Base-by-base conservation (phyloP, 163 green algal species). In the Scenedesmus sp. region DNA sequence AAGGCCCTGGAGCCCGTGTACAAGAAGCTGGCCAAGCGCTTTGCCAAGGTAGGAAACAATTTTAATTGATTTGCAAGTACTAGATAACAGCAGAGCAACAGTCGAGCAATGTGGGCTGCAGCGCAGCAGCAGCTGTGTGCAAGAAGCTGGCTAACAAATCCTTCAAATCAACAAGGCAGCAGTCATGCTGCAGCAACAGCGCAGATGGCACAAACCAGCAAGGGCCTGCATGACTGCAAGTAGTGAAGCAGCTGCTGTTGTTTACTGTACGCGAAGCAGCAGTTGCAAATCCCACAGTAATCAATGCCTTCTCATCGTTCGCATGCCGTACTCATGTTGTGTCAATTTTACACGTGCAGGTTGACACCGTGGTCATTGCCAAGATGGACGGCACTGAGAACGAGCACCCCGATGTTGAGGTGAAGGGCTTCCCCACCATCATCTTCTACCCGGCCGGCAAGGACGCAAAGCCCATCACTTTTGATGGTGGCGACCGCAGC, bases 341-440 rank as follows among this genome's bases (percentile, higher is more conserved):
- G 6, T 64, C 16, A 46, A 46, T 46, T 46, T 66, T 18, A 4
- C 57, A 5, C 74, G 20, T 56, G 34, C 84, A 94, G 82, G 90
- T 97, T 8, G 94, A 96, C 90, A 95, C 82, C 76, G 95, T 98
- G 20, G 94, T 97, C 4, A 97, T 98, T 76, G 96, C 96, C 92
- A 98, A 98, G 96, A 97, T 98, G 95, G 96, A 98, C 83, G 96
- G 95, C 90, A 97, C 95, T 60, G 94, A 96, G 86, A 98, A 98
- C 91, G 96, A 98, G 95, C 95, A 97, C 86, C 77, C 93, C 9
- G 90, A 95, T 52, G 82, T 98, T 0, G 94, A 97, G 54, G 94
- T 96, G 73, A 94, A 97, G 94, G 95, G 95, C 92, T 98, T 96
- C 95, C 96, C 96, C 59, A 96, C 94, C 90, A 95, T 98, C 88